Conservation (phyloP, 441 rosid species). For the Adansonia grandidieri region DNA sequence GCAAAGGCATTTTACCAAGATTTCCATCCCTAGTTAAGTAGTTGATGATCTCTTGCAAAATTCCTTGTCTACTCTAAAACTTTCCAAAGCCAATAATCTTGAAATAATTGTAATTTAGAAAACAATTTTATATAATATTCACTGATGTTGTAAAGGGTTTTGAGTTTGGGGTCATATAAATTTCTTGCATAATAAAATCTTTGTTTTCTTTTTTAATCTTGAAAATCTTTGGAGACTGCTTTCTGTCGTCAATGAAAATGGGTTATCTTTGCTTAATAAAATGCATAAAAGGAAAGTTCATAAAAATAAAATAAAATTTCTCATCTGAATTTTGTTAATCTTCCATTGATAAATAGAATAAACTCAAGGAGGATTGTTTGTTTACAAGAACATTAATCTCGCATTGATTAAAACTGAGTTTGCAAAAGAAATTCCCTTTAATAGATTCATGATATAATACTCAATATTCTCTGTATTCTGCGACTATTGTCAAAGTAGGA, state of each 20-base stretch:
- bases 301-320: background rate
- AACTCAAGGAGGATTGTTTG: background rate
- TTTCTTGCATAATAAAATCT: background rate
- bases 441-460: background rate
- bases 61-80: background rate
- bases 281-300: background rate
- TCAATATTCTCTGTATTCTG: background rate
- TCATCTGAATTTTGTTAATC: background rate
- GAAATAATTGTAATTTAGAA: background rate
- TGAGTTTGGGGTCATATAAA: too few relatives aligned
- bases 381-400: background rate
- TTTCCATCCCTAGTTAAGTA: background rate
- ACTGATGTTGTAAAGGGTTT: background rate
- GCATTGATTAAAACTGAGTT: too few relatives aligned
- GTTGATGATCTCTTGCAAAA: background rate
- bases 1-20: background rate
- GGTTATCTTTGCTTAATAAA: background rate
- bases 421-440: background rate
- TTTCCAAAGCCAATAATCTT: background rate
- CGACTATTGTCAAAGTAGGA: background rate
- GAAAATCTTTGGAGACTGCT: background rate
- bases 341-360: background rate
- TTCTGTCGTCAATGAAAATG: background rate
- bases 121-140: background rate
- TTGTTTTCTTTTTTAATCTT: too few relatives aligned